Conservation (phyloP, 306 rosid species). For the Trifolium dubium region DNA sequence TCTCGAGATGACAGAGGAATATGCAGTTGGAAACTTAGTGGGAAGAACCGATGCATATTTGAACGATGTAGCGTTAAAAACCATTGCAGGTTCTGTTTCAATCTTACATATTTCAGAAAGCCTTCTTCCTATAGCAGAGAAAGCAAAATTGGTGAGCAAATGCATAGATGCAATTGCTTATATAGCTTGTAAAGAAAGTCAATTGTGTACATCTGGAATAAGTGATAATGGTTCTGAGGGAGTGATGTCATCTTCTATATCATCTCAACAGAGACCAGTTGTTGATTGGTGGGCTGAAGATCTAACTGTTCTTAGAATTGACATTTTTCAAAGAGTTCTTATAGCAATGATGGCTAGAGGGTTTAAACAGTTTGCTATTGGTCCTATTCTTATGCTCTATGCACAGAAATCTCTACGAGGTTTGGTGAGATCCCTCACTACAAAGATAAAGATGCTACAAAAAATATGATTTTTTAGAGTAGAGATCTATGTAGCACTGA, state of each 20-base stretch:
- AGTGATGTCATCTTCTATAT: conserved; percentile 44
- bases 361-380: conserved; percentile 79
- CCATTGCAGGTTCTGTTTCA: conserved; percentile 75
- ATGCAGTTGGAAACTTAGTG: conserved; percentile 74
- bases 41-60: conserved; percentile 79
- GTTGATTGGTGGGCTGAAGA: conserved; percentile 99
- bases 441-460: conserved; percentile 19
- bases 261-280: conserved; percentile 55
- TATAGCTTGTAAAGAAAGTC: conserved; percentile 81
- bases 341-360: conserved; percentile 98
- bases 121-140: conserved; percentile 78
- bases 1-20: conserved; percentile 95
- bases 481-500: neutral
- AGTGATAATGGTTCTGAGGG: conserved; percentile 51
- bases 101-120: conserved; percentile 68
- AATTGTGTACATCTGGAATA: conserved; percentile 52
- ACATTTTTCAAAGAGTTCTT: conserved; percentile 84
- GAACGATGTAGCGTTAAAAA: conserved; percentile 81
- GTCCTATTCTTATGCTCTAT: conserved; percentile 91
- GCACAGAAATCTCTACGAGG: conserved; percentile 97
- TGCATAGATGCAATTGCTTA: conserved; percentile 89
- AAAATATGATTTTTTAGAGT: neutral
- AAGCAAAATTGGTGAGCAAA: conserved; percentile 67
- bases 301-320: conserved; percentile 84
- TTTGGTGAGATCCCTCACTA: conserved; percentile 85